These are phyloP conservation scores for Closterium sp. DNA, from an alignment of 139 green algal species.

Conservation along the genomic window DNA sequence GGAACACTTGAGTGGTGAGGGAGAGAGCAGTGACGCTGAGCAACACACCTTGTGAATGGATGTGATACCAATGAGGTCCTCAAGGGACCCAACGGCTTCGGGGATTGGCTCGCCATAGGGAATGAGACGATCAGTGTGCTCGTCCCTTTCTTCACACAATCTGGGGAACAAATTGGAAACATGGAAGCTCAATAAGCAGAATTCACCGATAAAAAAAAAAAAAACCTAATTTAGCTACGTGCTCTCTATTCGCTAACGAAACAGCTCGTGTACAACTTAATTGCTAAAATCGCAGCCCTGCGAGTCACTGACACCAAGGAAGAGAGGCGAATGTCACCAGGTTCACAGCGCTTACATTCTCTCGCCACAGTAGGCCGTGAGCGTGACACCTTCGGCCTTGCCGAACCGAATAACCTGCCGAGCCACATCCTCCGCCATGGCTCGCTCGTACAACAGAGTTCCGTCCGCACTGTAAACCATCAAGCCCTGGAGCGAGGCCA, in stretches of 20 bases:
- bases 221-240: neutral
- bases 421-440: neutral
- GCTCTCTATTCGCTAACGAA: neutral
- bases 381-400: conserved; percentile 15
- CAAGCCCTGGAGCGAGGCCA: neutral
- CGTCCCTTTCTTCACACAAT: conserved; percentile 15
- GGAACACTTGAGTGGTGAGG: neutral
- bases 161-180: neutral
- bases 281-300: neutral
- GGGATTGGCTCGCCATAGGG: conserved; percentile 36
- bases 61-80: conserved; percentile 9
- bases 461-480: conserved; percentile 9
- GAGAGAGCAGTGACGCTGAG: neutral
- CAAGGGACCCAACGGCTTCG: conserved; percentile 20
- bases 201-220: neutral
- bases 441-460: conserved; percentile 9
- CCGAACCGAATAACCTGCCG: conserved; percentile 21
- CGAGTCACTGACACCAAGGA: neutral
- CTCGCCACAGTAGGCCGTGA: conserved; percentile 24
- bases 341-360: conserved; percentile 12
- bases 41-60: conserved; percentile 30
- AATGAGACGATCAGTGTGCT: conserved; percentile 31
- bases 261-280: neutral
- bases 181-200: neutral
- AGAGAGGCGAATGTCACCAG: neutral